A percentile compares a stretch with the other conserved stretches of the same genome.
These are phyloP conservation scores for Crithidia expoeki DNA, from an alignment of 208 protist genomes.

Conservation along the genomic window DNA sequence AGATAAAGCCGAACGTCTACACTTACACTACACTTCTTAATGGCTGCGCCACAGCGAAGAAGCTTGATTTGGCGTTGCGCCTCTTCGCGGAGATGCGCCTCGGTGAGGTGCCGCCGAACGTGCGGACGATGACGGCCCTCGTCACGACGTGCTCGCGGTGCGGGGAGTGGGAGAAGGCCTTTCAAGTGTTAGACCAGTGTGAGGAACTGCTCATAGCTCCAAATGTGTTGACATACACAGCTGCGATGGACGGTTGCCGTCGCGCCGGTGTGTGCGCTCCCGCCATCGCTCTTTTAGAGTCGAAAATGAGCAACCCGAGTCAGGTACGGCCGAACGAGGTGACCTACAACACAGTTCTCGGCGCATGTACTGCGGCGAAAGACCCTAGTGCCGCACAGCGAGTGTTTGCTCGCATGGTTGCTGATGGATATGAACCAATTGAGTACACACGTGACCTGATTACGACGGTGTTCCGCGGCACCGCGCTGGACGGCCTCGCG, in stretches of 20 bases:
- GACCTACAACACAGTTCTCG: slow-evolving; percentile 87
- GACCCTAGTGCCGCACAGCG: slow-evolving; percentile 49
- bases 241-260: slow-evolving; percentile 88
- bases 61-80: slow-evolving; percentile 64
- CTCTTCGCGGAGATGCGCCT: slow-evolving; percentile 84
- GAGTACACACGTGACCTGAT: slow-evolving; percentile 72
- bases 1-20: slow-evolving; percentile 86
- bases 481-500: slow-evolving; percentile 60
- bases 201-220: slow-evolving; percentile 83
- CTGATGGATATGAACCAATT: slow-evolving; percentile 77
- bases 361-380: slow-evolving; percentile 66
- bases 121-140: slow-evolving; percentile 80
- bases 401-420: slow-evolving; percentile 83
- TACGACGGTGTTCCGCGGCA: slow-evolving; percentile 51
- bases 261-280: slow-evolving; percentile 72
- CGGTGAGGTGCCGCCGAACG: slow-evolving; percentile 75
- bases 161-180: slow-evolving; percentile 74
- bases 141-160: slow-evolving; percentile 58
- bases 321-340: slow-evolving; percentile 82
- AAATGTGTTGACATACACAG: slow-evolving; percentile 89
- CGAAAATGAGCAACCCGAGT: slow-evolving; percentile 52
- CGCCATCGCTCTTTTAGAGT: slow-evolving; percentile 57
- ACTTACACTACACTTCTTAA: slow-evolving; percentile 89
- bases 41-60: slow-evolving; percentile 57
- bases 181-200: slow-evolving; percentile 74